Conservation (phyloP, 306 rosid genomes). For the Myrica gale region DNA sequence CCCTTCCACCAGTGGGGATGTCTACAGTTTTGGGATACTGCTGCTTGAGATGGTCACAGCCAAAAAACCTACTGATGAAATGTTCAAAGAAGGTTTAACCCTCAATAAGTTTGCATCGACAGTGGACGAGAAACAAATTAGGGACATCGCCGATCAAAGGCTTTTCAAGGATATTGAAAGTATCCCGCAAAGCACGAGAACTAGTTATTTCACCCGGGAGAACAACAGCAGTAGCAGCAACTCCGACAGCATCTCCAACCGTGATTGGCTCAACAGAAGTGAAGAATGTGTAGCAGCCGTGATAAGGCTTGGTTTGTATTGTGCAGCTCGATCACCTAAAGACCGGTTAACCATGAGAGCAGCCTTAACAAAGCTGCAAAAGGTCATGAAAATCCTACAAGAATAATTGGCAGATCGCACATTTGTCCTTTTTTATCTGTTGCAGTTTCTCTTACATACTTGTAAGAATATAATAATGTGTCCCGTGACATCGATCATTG, state of each 20-base stretch:
- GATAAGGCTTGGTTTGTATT: slow-evolving; percentile 38
- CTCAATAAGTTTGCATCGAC: slow-evolving; percentile 24
- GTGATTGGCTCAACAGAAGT: neutral
- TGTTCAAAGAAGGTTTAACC: slow-evolving; percentile 40
- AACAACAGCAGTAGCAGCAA: neutral
- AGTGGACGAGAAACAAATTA: slow-evolving; percentile 29
- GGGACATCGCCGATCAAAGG: slow-evolving; percentile 25
- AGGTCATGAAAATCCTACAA: neutral
- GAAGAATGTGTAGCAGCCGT: slow-evolving; percentile 19
- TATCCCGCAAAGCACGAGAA: slow-evolving; percentile 4
- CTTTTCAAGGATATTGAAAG: slow-evolving; percentile 25
- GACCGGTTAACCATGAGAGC: slow-evolving; percentile 7
- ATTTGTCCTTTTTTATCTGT: no score
- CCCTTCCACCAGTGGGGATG: slow-evolving; percentile 43
- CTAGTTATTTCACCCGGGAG: neutral
- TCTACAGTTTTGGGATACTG: slow-evolving; percentile 41
- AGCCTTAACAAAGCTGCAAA: slow-evolving; percentile 20
- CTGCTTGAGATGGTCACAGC: slow-evolving; percentile 36
- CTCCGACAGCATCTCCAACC: neutral
- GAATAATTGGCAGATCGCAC: no score
- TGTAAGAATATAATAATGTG: no score
- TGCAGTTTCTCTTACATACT: no score
- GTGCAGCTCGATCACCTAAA: slow-evolving; percentile 28
- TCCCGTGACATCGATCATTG: no score
- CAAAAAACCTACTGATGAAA: slow-evolving; percentile 39